Evolutionary conservation across 371 early-diverging fungal genomes (phyloP).

Genomic region (Basidiobolus meristosporus): DNA sequence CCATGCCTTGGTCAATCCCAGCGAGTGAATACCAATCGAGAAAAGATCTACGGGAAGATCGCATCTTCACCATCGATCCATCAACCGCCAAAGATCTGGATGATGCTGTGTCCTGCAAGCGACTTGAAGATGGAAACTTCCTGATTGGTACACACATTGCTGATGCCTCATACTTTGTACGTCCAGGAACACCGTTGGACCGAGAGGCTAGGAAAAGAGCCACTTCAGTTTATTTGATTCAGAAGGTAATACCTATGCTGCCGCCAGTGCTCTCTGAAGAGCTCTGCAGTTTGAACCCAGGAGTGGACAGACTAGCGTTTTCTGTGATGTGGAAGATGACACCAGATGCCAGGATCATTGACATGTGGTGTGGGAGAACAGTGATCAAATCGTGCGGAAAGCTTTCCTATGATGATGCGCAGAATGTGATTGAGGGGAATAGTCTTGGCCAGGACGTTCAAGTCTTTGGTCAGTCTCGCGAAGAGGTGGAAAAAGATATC

Average conservation of each 20-base stretch:
- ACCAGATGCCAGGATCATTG: slow-evolving; percentile 38
- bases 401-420: slow-evolving; percentile 80
- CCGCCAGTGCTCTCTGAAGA: slow-evolving; percentile 78
- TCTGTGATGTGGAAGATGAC: slow-evolving; percentile 78
- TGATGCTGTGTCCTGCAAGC: slow-evolving; percentile 79
- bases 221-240: slow-evolving; percentile 90
- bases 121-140: slow-evolving; percentile 47
- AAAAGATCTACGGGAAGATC: slow-evolving; percentile 39
- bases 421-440: slow-evolving; percentile 56
- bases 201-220: slow-evolving; percentile 78
- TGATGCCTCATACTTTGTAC: slow-evolving; percentile 93
- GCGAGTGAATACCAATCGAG: slow-evolving; percentile 34
- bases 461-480: no score
- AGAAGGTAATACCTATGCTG: slow-evolving; percentile 93
- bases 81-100: slow-evolving; percentile 84
- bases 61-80: slow-evolving; percentile 83
- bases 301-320: slow-evolving; percentile 58
- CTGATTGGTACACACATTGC: slow-evolving; percentile 95
- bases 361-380: slow-evolving; percentile 54
- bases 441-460: no score
- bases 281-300: slow-evolving; percentile 53
- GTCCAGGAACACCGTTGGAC: slow-evolving; percentile 70
- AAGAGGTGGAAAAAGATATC: no score
- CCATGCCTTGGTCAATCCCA: slow-evolving; percentile 42
- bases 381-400: slow-evolving; percentile 59